Conservation (phyloP, 2,329 filamentous ascomycete species). For the Cladosporium sp. region DNA sequence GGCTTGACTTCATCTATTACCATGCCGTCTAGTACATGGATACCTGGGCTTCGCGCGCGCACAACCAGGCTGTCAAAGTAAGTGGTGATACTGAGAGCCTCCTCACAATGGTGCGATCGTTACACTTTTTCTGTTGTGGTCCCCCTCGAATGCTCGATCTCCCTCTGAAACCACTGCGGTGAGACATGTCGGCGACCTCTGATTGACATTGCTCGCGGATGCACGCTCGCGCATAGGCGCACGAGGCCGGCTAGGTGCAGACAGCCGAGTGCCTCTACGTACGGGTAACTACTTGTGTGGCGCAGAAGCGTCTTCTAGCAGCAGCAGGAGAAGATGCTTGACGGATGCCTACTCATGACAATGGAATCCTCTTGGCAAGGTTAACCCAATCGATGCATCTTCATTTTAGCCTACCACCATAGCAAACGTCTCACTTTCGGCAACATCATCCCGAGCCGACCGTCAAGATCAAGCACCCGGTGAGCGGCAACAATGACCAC, state of each 20-base stretch:
- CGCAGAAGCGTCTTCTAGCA: background rate
- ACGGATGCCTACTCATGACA: too few relatives aligned
- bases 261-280: background rate
- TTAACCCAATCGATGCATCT: too few relatives aligned
- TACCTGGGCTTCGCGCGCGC: conserved; percentile 4
- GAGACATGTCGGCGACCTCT: background rate
- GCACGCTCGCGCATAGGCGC: background rate
- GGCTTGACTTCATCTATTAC: background rate
- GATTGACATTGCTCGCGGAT: background rate
- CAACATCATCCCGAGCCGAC: background rate
- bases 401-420: background rate
- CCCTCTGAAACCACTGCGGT: conserved; percentile 1
- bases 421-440: conserved; percentile 1
- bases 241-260: conserved; percentile 4
- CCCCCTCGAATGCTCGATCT: background rate
- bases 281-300: conserved; percentile 9
- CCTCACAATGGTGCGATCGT: conserved; percentile 7
- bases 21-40: conserved; percentile 4
- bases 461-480: background rate
- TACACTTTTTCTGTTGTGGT: background rate
- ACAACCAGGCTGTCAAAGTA: conserved; percentile 9
- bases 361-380: too few relatives aligned
- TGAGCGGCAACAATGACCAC: background rate
- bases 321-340: background rate
- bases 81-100: background rate